Conservation (phyloP, 2,329 filamentous ascomycete genomes). For the Aspergillus sp. region DNA sequence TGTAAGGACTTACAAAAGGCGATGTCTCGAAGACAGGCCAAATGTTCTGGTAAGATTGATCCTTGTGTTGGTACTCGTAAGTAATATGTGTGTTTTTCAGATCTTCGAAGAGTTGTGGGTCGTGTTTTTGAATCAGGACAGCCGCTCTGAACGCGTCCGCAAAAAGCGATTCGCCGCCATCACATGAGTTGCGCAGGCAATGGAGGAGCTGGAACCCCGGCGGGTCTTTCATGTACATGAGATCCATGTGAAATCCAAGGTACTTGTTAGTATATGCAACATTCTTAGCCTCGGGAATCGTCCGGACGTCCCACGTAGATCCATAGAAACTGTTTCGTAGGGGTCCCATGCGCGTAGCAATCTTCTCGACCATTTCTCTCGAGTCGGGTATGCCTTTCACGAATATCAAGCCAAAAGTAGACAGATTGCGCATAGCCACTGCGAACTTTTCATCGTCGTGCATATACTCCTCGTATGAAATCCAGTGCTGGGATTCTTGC, state of each 20-base stretch:
- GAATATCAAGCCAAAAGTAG: slow-evolving; percentile 74
- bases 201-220: slow-evolving; percentile 87
- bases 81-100: slow-evolving; percentile 54
- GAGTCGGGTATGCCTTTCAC: slow-evolving; percentile 73
- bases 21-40: slow-evolving; percentile 59
- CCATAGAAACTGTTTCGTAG: slow-evolving; percentile 91
- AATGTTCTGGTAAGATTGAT: slow-evolving; percentile 64
- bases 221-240: slow-evolving; percentile 80
- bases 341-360: slow-evolving; percentile 75
- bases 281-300: slow-evolving; percentile 82
- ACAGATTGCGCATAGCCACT: slow-evolving; percentile 65
- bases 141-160: slow-evolving; percentile 73
- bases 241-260: slow-evolving; percentile 89
- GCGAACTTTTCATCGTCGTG: slow-evolving; percentile 60
- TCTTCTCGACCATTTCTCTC: slow-evolving; percentile 66
- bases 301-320: slow-evolving; percentile 84
- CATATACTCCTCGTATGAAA: slow-evolving; percentile 77
- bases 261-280: slow-evolving; percentile 85
- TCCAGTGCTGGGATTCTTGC: slow-evolving; percentile 54
- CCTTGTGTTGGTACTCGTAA: slow-evolving; percentile 72
- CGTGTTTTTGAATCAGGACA: slow-evolving; percentile 18
- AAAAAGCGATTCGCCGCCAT: slow-evolving; percentile 86
- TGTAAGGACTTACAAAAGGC: slow-evolving; percentile 16
- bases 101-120: slow-evolving; percentile 25
- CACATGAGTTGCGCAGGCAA: slow-evolving; percentile 78